phyloP scores from a whole-genome alignment of 371 early-diverging fungal species.

The Blastocladiella emersonii region DNA sequence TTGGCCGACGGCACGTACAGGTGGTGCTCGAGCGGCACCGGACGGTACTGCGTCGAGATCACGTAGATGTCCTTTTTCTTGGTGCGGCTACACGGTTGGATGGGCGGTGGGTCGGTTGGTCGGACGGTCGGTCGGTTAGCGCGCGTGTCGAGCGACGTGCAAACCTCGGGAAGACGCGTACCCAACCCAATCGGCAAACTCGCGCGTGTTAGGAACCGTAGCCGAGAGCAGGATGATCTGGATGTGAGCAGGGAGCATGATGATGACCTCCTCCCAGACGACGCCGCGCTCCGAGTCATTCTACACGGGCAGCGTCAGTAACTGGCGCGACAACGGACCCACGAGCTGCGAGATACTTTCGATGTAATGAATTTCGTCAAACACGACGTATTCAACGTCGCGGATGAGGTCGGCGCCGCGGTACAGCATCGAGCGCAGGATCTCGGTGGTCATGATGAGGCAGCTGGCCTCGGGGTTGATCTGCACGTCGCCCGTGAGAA shows the following conservation, averaged over 20 bases:
- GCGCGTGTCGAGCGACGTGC: neutral
- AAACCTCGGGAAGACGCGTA: constrained; percentile 10
- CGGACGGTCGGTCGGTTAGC: neutral
- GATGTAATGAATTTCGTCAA: constrained; percentile 99
- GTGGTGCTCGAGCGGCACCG: constrained; percentile 95
- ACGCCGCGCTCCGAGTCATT: constrained; percentile 95
- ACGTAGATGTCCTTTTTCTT: constrained; percentile 95
- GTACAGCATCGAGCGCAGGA: constrained; percentile 96
- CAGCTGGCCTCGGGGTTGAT: constrained; percentile 92
- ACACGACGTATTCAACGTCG: constrained; percentile 98
- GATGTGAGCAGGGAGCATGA: constrained; percentile 93
- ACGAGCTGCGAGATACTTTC: too few species aligned
- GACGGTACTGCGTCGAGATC: constrained; percentile 90
- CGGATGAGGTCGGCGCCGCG: constrained; percentile 92
- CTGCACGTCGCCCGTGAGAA: constrained; percentile 98
- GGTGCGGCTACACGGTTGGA: constrained; percentile 48
- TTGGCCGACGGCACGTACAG: constrained; percentile 47
- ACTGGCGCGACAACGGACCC: too few species aligned
- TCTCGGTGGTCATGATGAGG: constrained; percentile 99
- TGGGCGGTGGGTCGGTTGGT: neutral
- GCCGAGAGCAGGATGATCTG: constrained; percentile 92
- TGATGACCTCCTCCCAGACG: constrained; percentile 99
- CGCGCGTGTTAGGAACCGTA: constrained; percentile 97
- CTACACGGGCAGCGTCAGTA: too few species aligned
- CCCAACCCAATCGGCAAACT: constrained; percentile 99